Base-by-base conservation (phyloP, 441 rosid species). In the Gossypium schwendimanii region DNA sequence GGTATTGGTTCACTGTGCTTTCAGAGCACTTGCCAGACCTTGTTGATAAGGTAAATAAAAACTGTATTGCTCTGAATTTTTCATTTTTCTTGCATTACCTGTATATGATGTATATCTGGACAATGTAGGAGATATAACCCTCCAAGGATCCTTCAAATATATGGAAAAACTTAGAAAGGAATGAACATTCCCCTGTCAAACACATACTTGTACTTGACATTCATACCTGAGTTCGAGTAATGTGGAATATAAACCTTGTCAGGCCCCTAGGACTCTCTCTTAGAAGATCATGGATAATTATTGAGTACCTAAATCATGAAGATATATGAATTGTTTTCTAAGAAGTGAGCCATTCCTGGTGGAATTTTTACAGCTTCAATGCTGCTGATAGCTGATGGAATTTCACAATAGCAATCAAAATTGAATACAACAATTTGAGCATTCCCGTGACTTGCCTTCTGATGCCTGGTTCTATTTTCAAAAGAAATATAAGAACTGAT, bases 1-100 rank as follows among this genome's bases (percentile, higher is more conserved):
- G 98, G 89, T 96, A 96, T 82, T 96, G 99, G 99, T 89, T 96
- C 77, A 91, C 91, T 47, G 94, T 96, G 79, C 85, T 96, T 81
- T 88, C 93, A 18, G 99, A 84, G 78, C 97, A 96, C 87, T 75
- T 86, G 80, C 90, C 97, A n/a, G 97, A 93, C 88, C 97, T 96
- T 18, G 97, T 96, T 70, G 98, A 89, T 74, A 90, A 87, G 98
- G 99, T 93, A 87, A 62, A 52, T 36, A 36, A 36, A 36, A 36
- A 36, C 41, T 36, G 41, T 36, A 7, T 36, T 6, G 41, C 41
- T 36, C 41, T 6, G 41, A 36, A 36, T 36, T 36, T 36, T 47
- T 47, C 17, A 47, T 47, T 47, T 47, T 47, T 47, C 53, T 47
- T 14, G 53, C 53, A 47, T 12, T 47, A 14, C 53, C 3, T 14